Conservation (phyloP, 164 flowering plant species). For the Macadamia integrifolia region DNA sequence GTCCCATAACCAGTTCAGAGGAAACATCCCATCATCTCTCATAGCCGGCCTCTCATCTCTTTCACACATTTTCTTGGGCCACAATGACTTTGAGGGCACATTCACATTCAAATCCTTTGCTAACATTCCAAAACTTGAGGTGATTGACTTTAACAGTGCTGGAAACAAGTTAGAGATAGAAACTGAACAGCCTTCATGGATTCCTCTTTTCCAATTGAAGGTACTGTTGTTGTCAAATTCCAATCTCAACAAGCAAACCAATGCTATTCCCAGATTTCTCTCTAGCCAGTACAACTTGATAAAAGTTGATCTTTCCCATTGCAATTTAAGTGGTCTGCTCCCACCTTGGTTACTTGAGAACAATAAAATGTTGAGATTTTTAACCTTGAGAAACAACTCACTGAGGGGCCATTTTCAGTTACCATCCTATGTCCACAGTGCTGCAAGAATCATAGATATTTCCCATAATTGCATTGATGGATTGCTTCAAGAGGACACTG, state of each 20-base stretch:
- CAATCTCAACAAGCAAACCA: background rate
- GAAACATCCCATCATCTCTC: background rate
- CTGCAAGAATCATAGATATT: background rate
- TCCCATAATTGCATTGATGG: background rate
- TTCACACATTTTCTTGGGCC: background rate
- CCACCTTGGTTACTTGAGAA: conserved; percentile 6
- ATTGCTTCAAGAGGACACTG: background rate
- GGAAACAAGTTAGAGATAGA: background rate
- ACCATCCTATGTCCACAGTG: background rate
- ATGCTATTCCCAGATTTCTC: conserved; percentile 1
- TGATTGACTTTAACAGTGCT: background rate
- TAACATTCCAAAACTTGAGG: conserved; percentile 5
- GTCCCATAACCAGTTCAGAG: conserved; percentile 1
- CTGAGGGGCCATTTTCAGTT: background rate
- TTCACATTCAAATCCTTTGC: background rate
- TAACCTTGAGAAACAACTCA: background rate
- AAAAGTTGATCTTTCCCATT: conserved; percentile 4
- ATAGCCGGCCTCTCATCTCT: conserved; percentile 5
- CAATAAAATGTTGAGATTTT: background rate
- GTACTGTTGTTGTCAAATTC: conserved; percentile 2
- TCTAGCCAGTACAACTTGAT: conserved; percentile 1
- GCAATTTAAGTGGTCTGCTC: conserved; percentile 4
- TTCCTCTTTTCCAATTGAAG: conserved; percentile 8
- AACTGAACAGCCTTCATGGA: conserved; percentile 1
- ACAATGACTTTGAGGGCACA: conserved; percentile 7